Evolutionary conservation across 2,329 filamentous ascomycete species (phyloP).

Genomic region (Ophiosphaerella korrae): DNA sequence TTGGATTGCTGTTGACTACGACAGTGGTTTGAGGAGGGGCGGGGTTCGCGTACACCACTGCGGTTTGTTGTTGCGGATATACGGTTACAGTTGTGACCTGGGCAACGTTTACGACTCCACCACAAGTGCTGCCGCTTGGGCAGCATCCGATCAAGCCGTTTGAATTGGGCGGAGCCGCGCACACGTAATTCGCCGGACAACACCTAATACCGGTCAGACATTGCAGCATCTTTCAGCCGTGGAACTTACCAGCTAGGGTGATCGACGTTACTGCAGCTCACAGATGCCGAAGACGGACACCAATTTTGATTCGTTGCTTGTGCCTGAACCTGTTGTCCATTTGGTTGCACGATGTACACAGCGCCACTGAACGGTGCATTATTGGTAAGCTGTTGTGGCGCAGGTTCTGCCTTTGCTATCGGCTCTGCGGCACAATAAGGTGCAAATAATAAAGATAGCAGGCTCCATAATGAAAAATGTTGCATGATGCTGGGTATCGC

Average conservation of each 20-base stretch:
- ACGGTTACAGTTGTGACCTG: slow-evolving; percentile 45
- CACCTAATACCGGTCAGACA: slow-evolving; percentile 32
- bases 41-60: slow-evolving; percentile 35
- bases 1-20: slow-evolving; percentile 26
- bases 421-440: slow-evolving; percentile 27
- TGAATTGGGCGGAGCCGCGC: slow-evolving; percentile 37
- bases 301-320: slow-evolving; percentile 32
- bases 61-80: slow-evolving; percentile 33
- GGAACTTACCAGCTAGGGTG: slow-evolving; percentile 50
- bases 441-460: slow-evolving; percentile 17
- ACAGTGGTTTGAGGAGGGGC: slow-evolving; percentile 25
- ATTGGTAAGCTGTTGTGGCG: slow-evolving; percentile 37
- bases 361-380: slow-evolving; percentile 49
- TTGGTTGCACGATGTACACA: slow-evolving; percentile 44
- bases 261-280: slow-evolving; percentile 50
- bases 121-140: slow-evolving; percentile 41
- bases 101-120: slow-evolving; percentile 38
- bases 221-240: not conserved
- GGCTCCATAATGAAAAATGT: slow-evolving; percentile 12
- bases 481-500: slow-evolving; percentile 18
- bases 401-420: slow-evolving; percentile 32
- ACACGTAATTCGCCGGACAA: slow-evolving; percentile 43
- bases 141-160: slow-evolving; percentile 47
- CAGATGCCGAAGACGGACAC: slow-evolving; percentile 42
- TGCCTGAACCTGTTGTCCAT: slow-evolving; percentile 43